Conservation (phyloP, 176 grass and related monocot species). For the Oryza longistaminata region DNA sequence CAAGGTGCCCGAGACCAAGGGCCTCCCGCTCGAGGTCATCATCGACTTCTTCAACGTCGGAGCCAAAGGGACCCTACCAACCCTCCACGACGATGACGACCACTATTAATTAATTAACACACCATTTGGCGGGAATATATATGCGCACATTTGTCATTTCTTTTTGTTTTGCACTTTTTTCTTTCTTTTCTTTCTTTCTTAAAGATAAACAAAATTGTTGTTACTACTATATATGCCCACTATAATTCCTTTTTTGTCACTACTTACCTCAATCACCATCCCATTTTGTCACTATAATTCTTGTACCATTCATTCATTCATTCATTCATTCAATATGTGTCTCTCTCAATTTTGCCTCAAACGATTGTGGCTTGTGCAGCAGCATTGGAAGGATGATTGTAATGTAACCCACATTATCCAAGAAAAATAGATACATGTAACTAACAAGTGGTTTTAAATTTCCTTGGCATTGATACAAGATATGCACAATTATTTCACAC, state of each 20-base stretch:
- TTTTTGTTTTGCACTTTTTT: background rate
- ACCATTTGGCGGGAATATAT: too few relatives aligned
- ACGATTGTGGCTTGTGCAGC: too few relatives aligned
- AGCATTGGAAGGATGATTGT: too few relatives aligned
- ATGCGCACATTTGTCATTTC: background rate
- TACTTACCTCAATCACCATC: background rate
- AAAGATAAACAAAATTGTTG: background rate
- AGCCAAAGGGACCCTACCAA: conserved; percentile 36
- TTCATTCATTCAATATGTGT: too few relatives aligned
- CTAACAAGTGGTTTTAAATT: too few relatives aligned
- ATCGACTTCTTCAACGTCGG: conserved; percentile 85
- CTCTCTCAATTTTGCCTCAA: too few relatives aligned
- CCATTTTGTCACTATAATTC: background rate
- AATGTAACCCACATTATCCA: too few relatives aligned
- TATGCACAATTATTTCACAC: too few relatives aligned
- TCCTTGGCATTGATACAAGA: too few relatives aligned
- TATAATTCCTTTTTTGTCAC: background rate
- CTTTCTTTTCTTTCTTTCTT: background rate
- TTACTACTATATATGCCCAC: background rate
- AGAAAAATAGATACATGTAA: too few relatives aligned
- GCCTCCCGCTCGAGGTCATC: conserved; percentile 81
- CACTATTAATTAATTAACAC: too few relatives aligned
- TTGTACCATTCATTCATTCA: too few relatives aligned
- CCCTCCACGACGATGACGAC: background rate
- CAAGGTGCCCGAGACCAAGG: conserved; percentile 83